Percentiles rank a stretch among this genome's conserved stretches.
phyloP scores from a whole-genome alignment of 805 yeast species.

The Myxozyma vanderwaltii region DNA sequence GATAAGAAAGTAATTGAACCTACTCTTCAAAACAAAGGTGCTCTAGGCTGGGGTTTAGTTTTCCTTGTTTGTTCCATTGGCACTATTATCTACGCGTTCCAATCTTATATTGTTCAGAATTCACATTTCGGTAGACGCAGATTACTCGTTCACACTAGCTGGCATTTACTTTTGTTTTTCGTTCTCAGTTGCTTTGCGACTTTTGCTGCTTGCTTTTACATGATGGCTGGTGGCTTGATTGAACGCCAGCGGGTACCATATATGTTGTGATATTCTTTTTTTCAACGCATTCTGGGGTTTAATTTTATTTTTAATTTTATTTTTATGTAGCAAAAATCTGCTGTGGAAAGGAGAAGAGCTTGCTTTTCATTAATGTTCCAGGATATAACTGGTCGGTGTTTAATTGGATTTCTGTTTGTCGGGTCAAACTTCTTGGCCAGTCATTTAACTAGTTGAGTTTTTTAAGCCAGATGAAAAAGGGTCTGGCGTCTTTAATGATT shows the following conservation, averaged over 20 bases:
- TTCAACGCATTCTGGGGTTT: not conserved
- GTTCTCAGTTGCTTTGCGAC: slow-evolving; percentile 18
- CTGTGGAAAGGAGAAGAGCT: no score
- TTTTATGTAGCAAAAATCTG: no score
- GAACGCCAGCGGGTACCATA: slow-evolving; percentile 11
- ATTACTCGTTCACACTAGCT: slow-evolving; percentile 28
- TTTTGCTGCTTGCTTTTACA: slow-evolving; percentile 22
- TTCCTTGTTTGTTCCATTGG: slow-evolving; percentile 24
- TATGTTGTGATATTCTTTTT: not conserved
- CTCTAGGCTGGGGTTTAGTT: slow-evolving; percentile 30
- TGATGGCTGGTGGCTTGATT: slow-evolving; percentile 31
- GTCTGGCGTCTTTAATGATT: no score
- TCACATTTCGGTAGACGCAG: slow-evolving; percentile 23
- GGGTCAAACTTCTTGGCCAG: no score
- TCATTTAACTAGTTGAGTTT: no score
- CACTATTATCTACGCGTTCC: slow-evolving; percentile 21
- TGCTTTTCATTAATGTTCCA: no score
- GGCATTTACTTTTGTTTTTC: slow-evolving; percentile 25
- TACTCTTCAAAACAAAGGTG: slow-evolving; percentile 26
- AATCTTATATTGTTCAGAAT: slow-evolving; percentile 22
- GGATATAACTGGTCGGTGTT: no score
- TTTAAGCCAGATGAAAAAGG: no score
- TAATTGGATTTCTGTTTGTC: no score
- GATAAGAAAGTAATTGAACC: slow-evolving; percentile 15
- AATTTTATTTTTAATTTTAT: not conserved